Base-by-base conservation (phyloP, 1,284 basidiomycete genomes). In the Cutaneotrichosporon spelunceum region DNA sequence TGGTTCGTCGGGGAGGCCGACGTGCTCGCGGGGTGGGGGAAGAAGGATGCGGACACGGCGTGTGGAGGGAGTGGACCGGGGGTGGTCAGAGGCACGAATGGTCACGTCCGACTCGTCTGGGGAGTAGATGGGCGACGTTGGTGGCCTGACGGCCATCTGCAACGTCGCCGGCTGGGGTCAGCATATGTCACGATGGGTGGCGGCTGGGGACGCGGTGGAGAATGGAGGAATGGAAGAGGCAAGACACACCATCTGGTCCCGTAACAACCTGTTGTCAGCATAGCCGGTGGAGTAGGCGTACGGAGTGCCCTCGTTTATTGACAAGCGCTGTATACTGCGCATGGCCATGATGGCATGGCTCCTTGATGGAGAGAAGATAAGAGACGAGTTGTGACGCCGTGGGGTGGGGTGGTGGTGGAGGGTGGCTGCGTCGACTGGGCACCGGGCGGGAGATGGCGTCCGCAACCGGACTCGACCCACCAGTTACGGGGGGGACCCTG, bases 211-310 rank as follows among this genome's bases (percentile, higher is more conserved):
- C 26, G 23, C 23, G 44, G 23, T 8, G 26, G 23, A 11, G 47
- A 23, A 45, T 19, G 16, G n/a, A 21, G 19, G 44, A 45, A 10
- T 11, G 44, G n/a, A 21, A 21, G n/a, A 23, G 6, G 23, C 9
- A 21, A 21, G 23, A 50, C 48, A 23, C 26, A 50, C 48, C 48
- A 30, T n/a, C 48, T 50, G 48, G 26, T 50, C 48, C 48, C 48
- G 48, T 50, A 50, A 30, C 48, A 50, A 50, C 26, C 48, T 50
- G 11, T 8, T n/a, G 27, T 50, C 48, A 50, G 48, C 48, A 19
- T 27, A 14, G 14, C 23, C 5, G 3, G 6, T 26, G 24, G 27
- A 27, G 26, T n/a, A 23, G 13, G 30, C 48, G 11, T 19, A 50
- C 48, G 48, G 48, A 4, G 48, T 50, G 48, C 19, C 19, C 48